Conservation (phyloP, 305 asterid species). For the Solanum hybrid region DNA sequence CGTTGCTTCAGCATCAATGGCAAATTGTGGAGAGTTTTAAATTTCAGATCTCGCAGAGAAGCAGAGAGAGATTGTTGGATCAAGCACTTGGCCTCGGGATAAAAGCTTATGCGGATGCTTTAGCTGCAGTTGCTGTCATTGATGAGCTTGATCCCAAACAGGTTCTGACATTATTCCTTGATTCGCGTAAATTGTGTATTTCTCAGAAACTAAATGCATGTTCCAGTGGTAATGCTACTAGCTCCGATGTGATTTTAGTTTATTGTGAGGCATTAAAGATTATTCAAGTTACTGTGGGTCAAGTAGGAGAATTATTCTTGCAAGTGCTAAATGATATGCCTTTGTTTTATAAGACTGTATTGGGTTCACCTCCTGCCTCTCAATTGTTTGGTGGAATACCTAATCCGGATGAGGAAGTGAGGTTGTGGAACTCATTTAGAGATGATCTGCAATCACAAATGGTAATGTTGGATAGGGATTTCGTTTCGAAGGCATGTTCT, state of each 20-base stretch:
- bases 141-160: conserved; percentile 85
- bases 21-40: conserved; percentile 90
- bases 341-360: conserved; percentile 69
- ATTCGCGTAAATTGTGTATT: conserved; percentile 66
- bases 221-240: conserved; percentile 43
- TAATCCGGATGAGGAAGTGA: conserved; percentile 83
- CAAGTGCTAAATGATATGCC: conserved; percentile 91
- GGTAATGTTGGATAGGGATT: conserved; percentile 60
- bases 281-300: conserved; percentile 83
- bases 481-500: conserved; percentile 72
- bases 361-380: conserved; percentile 93
- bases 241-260: conserved; percentile 71
- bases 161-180: conserved; percentile 66
- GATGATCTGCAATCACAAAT: conserved; percentile 70
- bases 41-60: conserved; percentile 85
- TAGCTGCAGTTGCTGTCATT: conserved; percentile 77
- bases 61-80: conserved; percentile 79
- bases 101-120: conserved; percentile 78
- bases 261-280: conserved; percentile 78
- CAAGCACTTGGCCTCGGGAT: conserved; percentile 52
- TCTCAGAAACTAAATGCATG: conserved; percentile 67
- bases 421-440: conserved; percentile 79
- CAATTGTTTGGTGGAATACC: conserved; percentile 98
- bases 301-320: conserved; percentile 90
- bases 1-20: conserved; percentile 96